A percentile compares a stretch with the other conserved stretches of the same genome.
These are phyloP conservation scores for Plantago rigida DNA, from an alignment of 305 asterid species.

Conservation along the genomic window DNA sequence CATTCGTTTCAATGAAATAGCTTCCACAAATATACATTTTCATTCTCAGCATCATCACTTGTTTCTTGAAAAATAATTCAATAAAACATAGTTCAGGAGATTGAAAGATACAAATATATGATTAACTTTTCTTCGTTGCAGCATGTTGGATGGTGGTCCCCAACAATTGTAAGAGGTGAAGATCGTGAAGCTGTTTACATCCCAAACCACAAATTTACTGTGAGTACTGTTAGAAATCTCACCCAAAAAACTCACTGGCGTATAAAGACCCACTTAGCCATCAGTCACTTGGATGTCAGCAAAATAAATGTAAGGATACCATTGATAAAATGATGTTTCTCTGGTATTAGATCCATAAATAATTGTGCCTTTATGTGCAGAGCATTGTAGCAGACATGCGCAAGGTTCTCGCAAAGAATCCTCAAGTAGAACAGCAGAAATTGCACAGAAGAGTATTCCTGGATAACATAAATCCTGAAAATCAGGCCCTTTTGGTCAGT, in stretches of 20 bases:
- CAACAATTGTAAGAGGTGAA: conserved; percentile 86
- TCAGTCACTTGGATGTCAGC: conserved; percentile 87
- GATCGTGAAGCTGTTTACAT: conserved; percentile 98
- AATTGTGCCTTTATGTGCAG: conserved; percentile 35
- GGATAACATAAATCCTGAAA: conserved; percentile 67
- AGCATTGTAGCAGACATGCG: conserved; percentile 98
- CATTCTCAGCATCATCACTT: no score
- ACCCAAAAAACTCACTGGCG: conserved; percentile 98
- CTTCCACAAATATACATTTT: no score
- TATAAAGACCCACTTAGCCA: conserved; percentile 81
- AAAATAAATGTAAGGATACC: conserved; percentile 62
- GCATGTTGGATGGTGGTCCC: conserved; percentile 99
- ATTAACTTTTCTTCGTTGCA: conserved; percentile 27
- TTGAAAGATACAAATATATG: not conserved
- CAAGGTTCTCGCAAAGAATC: conserved; percentile 89
- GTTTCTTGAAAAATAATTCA: not conserved
- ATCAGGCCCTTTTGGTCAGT: conserved; percentile 90
- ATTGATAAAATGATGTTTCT: conserved; percentile 7
- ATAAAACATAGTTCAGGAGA: not conserved
- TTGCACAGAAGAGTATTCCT: conserved; percentile 89
- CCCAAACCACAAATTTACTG: conserved; percentile 93
- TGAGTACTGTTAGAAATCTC: conserved; percentile 81
- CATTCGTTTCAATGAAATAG: no score
- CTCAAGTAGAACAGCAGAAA: conserved; percentile 93
- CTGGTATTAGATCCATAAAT: conserved; percentile 19